Percentiles rank a stretch among this genome's conserved stretches.
phyloP scores from a whole-genome alignment of 257 asterid genomes.

The Datura wrightii region DNA sequence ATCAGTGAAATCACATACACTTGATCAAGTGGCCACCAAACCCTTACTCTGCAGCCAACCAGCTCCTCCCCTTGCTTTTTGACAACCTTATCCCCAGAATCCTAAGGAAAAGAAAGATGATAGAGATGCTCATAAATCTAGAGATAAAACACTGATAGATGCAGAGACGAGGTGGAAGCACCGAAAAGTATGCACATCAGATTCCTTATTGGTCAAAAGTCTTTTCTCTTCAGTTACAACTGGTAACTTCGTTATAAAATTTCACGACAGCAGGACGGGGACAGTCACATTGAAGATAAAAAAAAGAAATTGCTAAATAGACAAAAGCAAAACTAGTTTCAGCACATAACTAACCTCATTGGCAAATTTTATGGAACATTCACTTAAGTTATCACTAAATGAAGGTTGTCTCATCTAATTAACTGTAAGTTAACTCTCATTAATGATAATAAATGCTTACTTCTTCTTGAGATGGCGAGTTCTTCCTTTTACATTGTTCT shows the following conservation, averaged over 20 bases:
- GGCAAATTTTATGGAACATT: background rate
- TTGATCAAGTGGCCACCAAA: slow-evolving; percentile 52
- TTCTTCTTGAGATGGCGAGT: background rate
- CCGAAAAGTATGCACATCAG: background rate
- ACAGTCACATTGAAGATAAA: background rate
- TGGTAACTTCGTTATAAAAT: background rate
- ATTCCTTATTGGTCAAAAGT: slow-evolving; percentile 21
- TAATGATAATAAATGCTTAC: slow-evolving; percentile 14
- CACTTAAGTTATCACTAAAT: background rate
- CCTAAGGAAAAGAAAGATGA: slow-evolving; percentile 30
- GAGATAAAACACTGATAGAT: background rate
- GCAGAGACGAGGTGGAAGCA: background rate
- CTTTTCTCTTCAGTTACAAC: slow-evolving; percentile 20
- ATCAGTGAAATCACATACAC: slow-evolving; percentile 31
- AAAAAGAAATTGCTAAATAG: slow-evolving; percentile 3
- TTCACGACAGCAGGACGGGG: background rate
- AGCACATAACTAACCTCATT: slow-evolving; percentile 2
- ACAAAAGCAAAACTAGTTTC: slow-evolving; percentile 19
- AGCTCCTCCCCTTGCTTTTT: slow-evolving; percentile 30
- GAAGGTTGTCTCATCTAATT: slow-evolving; percentile 11
- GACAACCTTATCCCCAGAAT: slow-evolving; percentile 24
- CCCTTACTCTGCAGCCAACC: slow-evolving; percentile 40
- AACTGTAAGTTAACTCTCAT: background rate
- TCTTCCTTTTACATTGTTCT: slow-evolving; percentile 29
- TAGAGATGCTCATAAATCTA: background rate